Conservation (phyloP, 352 stramenopile species). For the Pythium pectinolyticum region DNA sequence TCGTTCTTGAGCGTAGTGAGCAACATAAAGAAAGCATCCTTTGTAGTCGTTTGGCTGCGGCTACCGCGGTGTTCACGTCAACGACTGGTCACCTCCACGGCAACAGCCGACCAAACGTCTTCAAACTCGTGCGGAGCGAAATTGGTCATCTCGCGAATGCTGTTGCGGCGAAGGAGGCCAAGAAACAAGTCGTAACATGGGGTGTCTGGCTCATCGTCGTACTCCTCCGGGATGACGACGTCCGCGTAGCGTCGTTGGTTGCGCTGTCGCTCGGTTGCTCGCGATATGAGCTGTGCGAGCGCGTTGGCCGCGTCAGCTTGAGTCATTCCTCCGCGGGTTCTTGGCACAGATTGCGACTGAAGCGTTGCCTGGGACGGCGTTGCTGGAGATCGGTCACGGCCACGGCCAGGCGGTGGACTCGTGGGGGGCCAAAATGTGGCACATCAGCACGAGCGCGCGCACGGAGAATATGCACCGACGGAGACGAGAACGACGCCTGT, state of each 20-base stretch:
- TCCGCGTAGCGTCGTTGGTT: too few relatives aligned
- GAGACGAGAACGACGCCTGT: too few relatives aligned
- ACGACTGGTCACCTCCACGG: background rate
- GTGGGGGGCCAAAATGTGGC: too few relatives aligned
- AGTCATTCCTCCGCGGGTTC: too few relatives aligned
- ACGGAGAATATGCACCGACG: too few relatives aligned
- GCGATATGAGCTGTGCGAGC: background rate
- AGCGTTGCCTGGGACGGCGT: too few relatives aligned
- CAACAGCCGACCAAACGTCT: conserved; percentile 1
- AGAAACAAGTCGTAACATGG: conserved; percentile 9
- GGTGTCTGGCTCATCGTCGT: background rate
- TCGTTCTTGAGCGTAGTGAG: conserved; percentile 4
- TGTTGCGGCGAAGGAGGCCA: background rate
- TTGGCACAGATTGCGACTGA: too few relatives aligned
- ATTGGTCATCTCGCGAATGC: conserved; percentile 7
- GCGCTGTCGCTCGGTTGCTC: too few relatives aligned
- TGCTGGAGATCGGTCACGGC: too few relatives aligned
- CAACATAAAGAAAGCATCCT: conserved; percentile 19
- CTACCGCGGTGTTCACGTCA: background rate
- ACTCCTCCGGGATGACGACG: background rate
- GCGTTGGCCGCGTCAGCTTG: too few relatives aligned
- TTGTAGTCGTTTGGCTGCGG: background rate
- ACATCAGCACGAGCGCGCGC: too few relatives aligned
- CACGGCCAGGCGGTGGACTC: too few relatives aligned
- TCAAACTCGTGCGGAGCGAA: conserved; percentile 11